Evolutionary conservation across 192 early-diverging fungal species (phyloP).

Genomic region (Coemansia sp.): DNA sequence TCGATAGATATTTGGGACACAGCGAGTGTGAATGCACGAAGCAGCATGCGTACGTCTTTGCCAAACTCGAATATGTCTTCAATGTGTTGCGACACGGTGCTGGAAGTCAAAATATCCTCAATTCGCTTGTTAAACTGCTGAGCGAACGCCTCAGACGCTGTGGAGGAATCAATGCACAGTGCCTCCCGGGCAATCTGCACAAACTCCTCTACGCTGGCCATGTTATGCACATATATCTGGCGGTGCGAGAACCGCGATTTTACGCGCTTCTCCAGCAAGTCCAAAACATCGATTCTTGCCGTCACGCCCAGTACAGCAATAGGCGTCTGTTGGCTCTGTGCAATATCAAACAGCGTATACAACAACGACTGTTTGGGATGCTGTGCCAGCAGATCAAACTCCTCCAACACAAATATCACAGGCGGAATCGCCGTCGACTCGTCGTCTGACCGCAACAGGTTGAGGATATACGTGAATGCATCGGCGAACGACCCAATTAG

Average conservation of each 20-base stretch:
- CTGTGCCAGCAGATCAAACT: constrained; percentile 88
- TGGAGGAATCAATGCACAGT: constrained; percentile 28
- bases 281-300: constrained; percentile 74
- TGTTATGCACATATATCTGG: constrained; percentile 67
- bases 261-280: constrained; percentile 89
- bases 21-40: constrained; percentile 20
- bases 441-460: constrained; percentile 21
- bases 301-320: constrained; percentile 87
- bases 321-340: constrained; percentile 77
- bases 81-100: constrained; percentile 13
- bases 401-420: constrained; percentile 86
- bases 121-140: constrained; percentile 52
- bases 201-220: constrained; percentile 59
- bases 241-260: constrained; percentile 92
- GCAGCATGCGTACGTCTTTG: constrained; percentile 37
- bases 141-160: constrained; percentile 23
- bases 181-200: constrained; percentile 54
- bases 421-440: constrained; percentile 10
- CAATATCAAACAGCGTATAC: constrained; percentile 92
- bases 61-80: constrained; percentile 28
- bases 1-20: constrained; percentile 8
- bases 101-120: constrained; percentile 18
- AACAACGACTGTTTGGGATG: constrained; percentile 91
- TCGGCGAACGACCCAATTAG: constrained; percentile 43
- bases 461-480: constrained; percentile 39